Evolutionary conservation across 2,329 filamentous ascomycete genomes (phyloP).

Genomic region (Ophiostoma piceae): DNA sequence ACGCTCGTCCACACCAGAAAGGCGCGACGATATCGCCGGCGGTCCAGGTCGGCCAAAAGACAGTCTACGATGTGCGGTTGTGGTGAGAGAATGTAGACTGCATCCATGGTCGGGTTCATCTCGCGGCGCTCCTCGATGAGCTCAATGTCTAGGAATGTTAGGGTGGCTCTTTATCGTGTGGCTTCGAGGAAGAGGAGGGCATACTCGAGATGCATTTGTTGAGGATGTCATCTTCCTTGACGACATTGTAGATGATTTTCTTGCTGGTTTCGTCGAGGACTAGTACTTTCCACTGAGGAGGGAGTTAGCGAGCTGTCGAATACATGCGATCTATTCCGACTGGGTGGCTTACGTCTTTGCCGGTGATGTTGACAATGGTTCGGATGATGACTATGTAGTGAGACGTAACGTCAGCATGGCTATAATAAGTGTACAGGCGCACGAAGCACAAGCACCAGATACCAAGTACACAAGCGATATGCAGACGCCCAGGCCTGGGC

Average conservation of each 20-base stretch:
- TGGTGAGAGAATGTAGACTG: conserved; percentile 85
- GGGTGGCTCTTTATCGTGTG: background rate
- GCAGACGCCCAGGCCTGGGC: background rate
- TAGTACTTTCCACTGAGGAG: conserved; percentile 86
- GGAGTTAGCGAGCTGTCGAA: conserved; percentile 7
- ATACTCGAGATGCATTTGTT: conserved; percentile 93
- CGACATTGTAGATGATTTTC: conserved; percentile 82
- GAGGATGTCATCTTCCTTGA: conserved; percentile 94
- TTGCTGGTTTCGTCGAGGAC: conserved; percentile 79
- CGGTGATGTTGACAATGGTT: conserved; percentile 71
- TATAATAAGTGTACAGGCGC: too few species aligned
- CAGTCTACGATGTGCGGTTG: conserved; percentile 87
- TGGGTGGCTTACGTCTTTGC: conserved; percentile 63
- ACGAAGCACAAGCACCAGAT: background rate
- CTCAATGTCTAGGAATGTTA: conserved; percentile 69
- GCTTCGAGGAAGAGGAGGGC: conserved; percentile 30
- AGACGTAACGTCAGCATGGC: background rate
- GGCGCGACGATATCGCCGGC: conserved; percentile 69
- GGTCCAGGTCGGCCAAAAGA: conserved; percentile 85
- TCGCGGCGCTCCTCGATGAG: conserved; percentile 81
- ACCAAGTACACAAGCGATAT: background rate
- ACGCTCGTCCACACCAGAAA: conserved; percentile 82
- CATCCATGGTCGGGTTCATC: conserved; percentile 84
- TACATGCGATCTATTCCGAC: background rate
- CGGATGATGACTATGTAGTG: conserved; percentile 59